Conservation (phyloP, 805 yeast genomes). For the Candida gorgasii region DNA sequence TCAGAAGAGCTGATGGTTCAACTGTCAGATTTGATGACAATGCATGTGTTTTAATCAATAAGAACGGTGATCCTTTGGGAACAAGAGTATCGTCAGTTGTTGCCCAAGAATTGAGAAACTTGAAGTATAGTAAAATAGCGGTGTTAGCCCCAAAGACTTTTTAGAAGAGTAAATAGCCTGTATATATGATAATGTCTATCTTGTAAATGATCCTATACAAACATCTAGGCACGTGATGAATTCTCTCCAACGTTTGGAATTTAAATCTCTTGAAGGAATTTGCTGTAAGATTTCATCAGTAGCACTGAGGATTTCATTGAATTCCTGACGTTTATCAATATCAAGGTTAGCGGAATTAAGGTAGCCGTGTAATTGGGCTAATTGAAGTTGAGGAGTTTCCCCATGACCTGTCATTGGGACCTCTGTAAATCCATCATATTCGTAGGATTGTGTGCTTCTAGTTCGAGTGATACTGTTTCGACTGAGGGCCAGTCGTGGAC, state of each 20-base stretch:
- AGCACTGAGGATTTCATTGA: conserved; percentile 17
- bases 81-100: conserved; percentile 90
- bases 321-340: conserved; percentile 5
- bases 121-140: conserved; percentile 81
- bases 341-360: conserved; percentile 16
- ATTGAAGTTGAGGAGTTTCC: conserved; percentile 15
- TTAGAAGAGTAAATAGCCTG: conserved; percentile 10
- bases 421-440: not conserved
- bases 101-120: conserved; percentile 84
- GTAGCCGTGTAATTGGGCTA: conserved; percentile 18
- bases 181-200: conserved; percentile 3
- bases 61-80: conserved; percentile 91
- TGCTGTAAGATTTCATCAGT: conserved; percentile 15
- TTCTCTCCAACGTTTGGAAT: conserved; percentile 18
- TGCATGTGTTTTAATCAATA: conserved; percentile 93
- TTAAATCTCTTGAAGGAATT: conserved; percentile 16
- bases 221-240: conserved; percentile 21
- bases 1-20: conserved; percentile 83
- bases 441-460: too few species aligned
- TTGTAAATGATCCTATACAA: conserved; percentile 15
- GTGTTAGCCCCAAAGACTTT: conserved; percentile 80
- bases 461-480: too few species aligned
- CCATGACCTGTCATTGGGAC: not conserved
- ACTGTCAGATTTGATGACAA: conserved; percentile 89
- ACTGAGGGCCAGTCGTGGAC: too few species aligned